Percentiles rank a stretch among this genome's conserved stretches.
These are phyloP conservation scores for Neohortaea acidophila DNA, from an alignment of 495 filamentous ascomycete species.

Conservation along the genomic window DNA sequence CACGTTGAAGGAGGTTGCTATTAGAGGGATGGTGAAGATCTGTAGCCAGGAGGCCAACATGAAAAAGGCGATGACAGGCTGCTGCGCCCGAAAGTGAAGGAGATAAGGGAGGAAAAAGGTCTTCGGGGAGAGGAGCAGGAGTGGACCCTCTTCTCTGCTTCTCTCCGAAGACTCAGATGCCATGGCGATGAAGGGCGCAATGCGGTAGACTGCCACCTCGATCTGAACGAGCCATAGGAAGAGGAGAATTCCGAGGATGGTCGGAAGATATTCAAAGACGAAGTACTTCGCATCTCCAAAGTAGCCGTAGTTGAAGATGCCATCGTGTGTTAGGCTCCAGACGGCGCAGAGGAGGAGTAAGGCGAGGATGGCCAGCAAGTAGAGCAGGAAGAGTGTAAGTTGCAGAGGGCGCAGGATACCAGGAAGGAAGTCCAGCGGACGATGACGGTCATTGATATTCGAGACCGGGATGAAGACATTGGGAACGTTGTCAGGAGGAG, in stretches of 20 bases:
- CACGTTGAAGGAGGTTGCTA: constrained; percentile 51
- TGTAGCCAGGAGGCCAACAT: constrained; percentile 46
- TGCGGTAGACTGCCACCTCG: constrained; percentile 58
- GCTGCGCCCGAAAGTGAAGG: constrained; percentile 36
- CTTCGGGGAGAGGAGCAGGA: constrained; percentile 37
- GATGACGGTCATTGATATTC: constrained; percentile 26
- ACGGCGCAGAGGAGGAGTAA: constrained; percentile 58
- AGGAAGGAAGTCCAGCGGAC: constrained; percentile 50
- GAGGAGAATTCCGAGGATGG: constrained; percentile 55
- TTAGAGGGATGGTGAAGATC: constrained; percentile 47
- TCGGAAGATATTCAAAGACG: constrained; percentile 69
- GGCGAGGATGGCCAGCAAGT: constrained; percentile 55
- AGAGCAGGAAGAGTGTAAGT: constrained; percentile 39
- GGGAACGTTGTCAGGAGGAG: constrained; percentile 1
- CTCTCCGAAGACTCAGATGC: constrained; percentile 40
- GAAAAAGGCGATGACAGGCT: constrained; percentile 38
- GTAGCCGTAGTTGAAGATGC: constrained; percentile 48
- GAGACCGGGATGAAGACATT: constrained; percentile 42
- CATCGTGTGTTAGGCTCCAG: constrained; percentile 47
- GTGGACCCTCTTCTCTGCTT: constrained; percentile 31
- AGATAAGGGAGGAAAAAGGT: constrained; percentile 46
- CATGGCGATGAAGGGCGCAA: constrained; percentile 63
- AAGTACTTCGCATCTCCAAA: constrained; percentile 65
- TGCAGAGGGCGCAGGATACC: constrained; percentile 46
- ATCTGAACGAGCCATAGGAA: constrained; percentile 62